Percentiles rank a stretch among this genome's conserved stretches.
Conservation (phyloP, 306 rosid species). For the Cucumis cinereus region DNA sequence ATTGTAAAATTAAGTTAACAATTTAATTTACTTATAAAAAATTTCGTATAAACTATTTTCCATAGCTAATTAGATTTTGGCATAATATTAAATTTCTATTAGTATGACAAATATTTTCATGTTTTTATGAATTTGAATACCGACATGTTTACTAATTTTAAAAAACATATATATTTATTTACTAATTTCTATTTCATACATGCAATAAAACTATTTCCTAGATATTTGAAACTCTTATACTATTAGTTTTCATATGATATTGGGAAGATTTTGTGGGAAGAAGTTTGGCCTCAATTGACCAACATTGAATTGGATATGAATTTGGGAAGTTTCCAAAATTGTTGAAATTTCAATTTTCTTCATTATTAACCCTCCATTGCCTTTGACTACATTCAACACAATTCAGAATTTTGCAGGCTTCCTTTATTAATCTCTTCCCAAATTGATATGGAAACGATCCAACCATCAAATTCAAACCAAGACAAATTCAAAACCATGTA, state of each 20-base stretch:
- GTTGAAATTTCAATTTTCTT: not conserved
- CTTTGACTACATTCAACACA: not conserved
- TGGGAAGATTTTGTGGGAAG: not conserved
- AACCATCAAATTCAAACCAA: not conserved
- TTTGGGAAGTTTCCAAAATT: not conserved
- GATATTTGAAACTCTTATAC: not conserved
- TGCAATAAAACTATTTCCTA: not conserved
- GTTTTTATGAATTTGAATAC: too few relatives aligned
- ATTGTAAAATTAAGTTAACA: too few relatives aligned
- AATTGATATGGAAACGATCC: not conserved
- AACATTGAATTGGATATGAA: not conserved
- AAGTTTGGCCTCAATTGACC: not conserved
- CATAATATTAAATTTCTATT: too few relatives aligned
- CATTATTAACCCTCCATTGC: not conserved
- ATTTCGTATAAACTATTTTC: not conserved
- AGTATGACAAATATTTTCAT: too few relatives aligned
- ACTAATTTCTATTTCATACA: too few relatives aligned
- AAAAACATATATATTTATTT: too few relatives aligned
- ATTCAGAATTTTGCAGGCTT: not conserved
- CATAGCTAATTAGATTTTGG: not conserved
- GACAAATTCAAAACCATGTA: not conserved
- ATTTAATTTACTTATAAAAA: not conserved
- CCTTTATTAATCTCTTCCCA: not conserved
- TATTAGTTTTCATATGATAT: not conserved
- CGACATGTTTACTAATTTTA: too few relatives aligned